These are phyloP conservation scores for Scleroderma bovista DNA, from an alignment of 768 basidiomycete species.

Conservation along the genomic window DNA sequence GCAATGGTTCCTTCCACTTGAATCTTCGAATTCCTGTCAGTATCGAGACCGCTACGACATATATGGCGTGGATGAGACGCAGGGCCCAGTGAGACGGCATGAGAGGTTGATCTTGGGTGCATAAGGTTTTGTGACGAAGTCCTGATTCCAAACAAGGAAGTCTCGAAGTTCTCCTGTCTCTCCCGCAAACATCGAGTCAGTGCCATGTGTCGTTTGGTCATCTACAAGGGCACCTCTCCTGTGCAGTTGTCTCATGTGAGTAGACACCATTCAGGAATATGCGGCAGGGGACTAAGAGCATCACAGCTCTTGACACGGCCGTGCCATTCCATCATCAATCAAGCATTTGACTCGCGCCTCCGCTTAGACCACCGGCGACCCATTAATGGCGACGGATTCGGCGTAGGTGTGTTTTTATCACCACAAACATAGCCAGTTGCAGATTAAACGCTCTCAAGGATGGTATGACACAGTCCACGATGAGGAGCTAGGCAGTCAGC, in stretches of 20 bases:
- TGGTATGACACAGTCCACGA: slow-evolving; percentile 92
- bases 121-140: too few species aligned
- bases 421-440: neutral
- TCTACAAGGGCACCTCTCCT: slow-evolving; percentile 92
- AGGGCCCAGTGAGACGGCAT: slow-evolving; percentile 45
- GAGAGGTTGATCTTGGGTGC: neutral
- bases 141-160: too few species aligned
- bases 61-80: slow-evolving; percentile 51
- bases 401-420: slow-evolving; percentile 60
- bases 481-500: slow-evolving; percentile 77
- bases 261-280: neutral
- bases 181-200: neutral
- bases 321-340: slow-evolving; percentile 94
- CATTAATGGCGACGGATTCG: slow-evolving; percentile 96
- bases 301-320: slow-evolving; percentile 83
- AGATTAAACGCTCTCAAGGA: slow-evolving; percentile 38
- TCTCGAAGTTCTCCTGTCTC: too few species aligned
- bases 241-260: slow-evolving; percentile 84
- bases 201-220: slow-evolving; percentile 83
- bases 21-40: slow-evolving; percentile 37
- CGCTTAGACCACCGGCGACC: slow-evolving; percentile 75
- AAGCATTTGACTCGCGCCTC: slow-evolving; percentile 91
- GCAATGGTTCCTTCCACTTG: slow-evolving; percentile 36
- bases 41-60: slow-evolving; percentile 40
- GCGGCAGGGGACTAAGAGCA: neutral